Conservation (phyloP, 108 stramenopile genomes). For the Cylindrotheca closterium region DNA sequence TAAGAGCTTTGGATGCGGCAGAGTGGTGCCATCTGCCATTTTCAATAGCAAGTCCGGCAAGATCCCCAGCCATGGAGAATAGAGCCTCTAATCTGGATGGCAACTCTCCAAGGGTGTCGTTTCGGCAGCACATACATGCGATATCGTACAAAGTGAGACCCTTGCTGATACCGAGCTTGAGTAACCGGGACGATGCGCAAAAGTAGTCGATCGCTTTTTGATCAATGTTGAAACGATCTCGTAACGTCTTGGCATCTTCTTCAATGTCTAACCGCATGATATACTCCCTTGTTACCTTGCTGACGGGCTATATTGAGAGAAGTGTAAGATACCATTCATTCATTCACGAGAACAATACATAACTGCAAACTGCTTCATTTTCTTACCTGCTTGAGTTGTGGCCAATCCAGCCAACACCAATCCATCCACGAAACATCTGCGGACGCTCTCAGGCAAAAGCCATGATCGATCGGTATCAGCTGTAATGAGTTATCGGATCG, state of each 20-base stretch:
- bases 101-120: conserved; percentile 70
- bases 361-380: not conserved
- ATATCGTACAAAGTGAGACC: conserved; percentile 84
- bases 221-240: conserved; percentile 63
- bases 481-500: conserved; percentile 71
- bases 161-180: conserved; percentile 72
- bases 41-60: conserved; percentile 67
- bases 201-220: conserved; percentile 76
- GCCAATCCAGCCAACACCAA: conserved; percentile 99
- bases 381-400: conserved; percentile 83
- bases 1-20: conserved; percentile 73
- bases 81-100: conserved; percentile 77
- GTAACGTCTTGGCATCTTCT: conserved; percentile 62
- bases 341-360: not conserved
- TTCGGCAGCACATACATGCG: conserved; percentile 80
- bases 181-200: conserved; percentile 62
- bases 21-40: conserved; percentile 81
- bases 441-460: conserved; percentile 90
- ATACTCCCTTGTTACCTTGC: conserved; percentile 59
- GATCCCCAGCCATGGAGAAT: conserved; percentile 76
- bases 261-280: conserved; percentile 76
- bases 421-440: conserved; percentile 97
- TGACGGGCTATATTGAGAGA: conserved; percentile 46
- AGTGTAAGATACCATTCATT: not conserved
- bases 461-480: conserved; percentile 98